Conservation (phyloP, 768 basidiomycete species). For the Russula compacta region DNA sequence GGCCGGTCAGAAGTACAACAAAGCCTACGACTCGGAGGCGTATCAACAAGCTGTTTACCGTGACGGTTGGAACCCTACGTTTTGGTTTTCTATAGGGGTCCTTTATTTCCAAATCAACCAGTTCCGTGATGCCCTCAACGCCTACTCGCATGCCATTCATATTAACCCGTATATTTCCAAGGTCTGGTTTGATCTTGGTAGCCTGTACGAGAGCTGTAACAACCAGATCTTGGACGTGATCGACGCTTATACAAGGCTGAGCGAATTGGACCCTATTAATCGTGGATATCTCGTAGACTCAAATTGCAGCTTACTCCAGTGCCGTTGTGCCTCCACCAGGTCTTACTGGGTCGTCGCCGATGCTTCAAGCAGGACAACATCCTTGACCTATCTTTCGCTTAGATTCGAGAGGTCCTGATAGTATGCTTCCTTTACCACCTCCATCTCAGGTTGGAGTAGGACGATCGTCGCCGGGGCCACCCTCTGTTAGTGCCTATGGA, state of each 20-base stretch:
- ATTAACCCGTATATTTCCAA: slow-evolving; percentile 96
- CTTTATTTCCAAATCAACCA: slow-evolving; percentile 99
- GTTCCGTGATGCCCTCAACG: slow-evolving; percentile 96
- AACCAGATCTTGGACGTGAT: slow-evolving; percentile 98
- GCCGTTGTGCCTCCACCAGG: slow-evolving; percentile 58
- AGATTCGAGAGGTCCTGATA: slow-evolving; percentile 52
- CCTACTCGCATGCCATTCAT: slow-evolving; percentile 96
- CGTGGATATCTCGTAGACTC: slow-evolving; percentile 69
- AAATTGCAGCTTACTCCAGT: slow-evolving; percentile 77
- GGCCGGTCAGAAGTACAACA: slow-evolving; percentile 98
- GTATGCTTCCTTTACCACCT: slow-evolving; percentile 44
- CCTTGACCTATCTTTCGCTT: slow-evolving; percentile 50
- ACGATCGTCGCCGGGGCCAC: slow-evolving; percentile 59
- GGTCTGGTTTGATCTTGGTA: slow-evolving; percentile 96
- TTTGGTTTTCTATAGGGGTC: slow-evolving; percentile 99
- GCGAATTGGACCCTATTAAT: slow-evolving; percentile 87
- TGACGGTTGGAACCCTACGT: slow-evolving; percentile 97
- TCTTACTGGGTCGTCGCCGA: slow-evolving; percentile 27
- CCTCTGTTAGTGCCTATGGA: slow-evolving; percentile 73
- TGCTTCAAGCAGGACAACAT: too few relatives aligned
- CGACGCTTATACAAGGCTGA: slow-evolving; percentile 89
- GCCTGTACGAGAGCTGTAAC: slow-evolving; percentile 96
- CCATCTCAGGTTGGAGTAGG: slow-evolving; percentile 35
- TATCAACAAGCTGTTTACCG: slow-evolving; percentile 99
- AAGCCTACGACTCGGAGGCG: slow-evolving; percentile 98